Percentiles rank a stretch among this genome's conserved stretches.
These are phyloP conservation scores for Arachis hypogaea DNA, from an alignment of 306 rosid species.

Conservation along the genomic window DNA sequence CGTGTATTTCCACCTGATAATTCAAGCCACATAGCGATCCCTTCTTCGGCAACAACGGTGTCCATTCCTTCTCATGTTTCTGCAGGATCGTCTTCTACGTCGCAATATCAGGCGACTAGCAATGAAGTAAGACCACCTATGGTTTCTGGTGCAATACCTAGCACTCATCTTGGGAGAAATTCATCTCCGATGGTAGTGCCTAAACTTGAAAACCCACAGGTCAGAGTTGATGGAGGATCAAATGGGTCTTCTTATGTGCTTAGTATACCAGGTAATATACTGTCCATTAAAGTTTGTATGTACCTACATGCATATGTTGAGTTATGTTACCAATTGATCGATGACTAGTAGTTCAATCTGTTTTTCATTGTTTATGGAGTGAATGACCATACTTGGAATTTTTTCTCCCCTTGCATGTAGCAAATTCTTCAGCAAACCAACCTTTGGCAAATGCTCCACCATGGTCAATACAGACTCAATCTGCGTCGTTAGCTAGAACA, in stretches of 20 bases:
- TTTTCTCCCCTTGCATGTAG: slow-evolving; percentile 43
- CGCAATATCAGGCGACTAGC: slow-evolving; percentile 60
- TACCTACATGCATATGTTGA: slow-evolving; percentile 22
- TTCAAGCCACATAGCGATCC: slow-evolving; percentile 44
- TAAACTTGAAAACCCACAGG: slow-evolving; percentile 63
- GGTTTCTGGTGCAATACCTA: slow-evolving; percentile 64
- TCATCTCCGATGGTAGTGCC: slow-evolving; percentile 60
- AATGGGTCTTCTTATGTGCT: slow-evolving; percentile 67
- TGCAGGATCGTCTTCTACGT: slow-evolving; percentile 51
- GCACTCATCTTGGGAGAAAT: slow-evolving; percentile 73
- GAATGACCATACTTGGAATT: slow-evolving; percentile 7
- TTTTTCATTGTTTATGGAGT: slow-evolving; percentile 2
- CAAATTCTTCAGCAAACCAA: slow-evolving; percentile 45
- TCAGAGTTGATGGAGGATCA: slow-evolving; percentile 66
- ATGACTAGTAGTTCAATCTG: slow-evolving; percentile 16
- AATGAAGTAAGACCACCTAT: slow-evolving; percentile 59
- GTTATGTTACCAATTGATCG: slow-evolving; percentile 30
- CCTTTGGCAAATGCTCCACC: slow-evolving; percentile 64
- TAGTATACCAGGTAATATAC: slow-evolving; percentile 72
- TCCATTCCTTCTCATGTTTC: slow-evolving; percentile 63
- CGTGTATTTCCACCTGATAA: slow-evolving; percentile 63
- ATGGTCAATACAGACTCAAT: slow-evolving; percentile 78
- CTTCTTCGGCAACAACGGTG: slow-evolving; percentile 52
- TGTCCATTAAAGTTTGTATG: slow-evolving; percentile 22
- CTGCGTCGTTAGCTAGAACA: slow-evolving; percentile 58